A percentile compares a stretch with the other conserved stretches of the same genome.
Evolutionary conservation across 1,139 yeast genomes (phyloP).

Genomic region (Candida sanyaensis): DNA sequence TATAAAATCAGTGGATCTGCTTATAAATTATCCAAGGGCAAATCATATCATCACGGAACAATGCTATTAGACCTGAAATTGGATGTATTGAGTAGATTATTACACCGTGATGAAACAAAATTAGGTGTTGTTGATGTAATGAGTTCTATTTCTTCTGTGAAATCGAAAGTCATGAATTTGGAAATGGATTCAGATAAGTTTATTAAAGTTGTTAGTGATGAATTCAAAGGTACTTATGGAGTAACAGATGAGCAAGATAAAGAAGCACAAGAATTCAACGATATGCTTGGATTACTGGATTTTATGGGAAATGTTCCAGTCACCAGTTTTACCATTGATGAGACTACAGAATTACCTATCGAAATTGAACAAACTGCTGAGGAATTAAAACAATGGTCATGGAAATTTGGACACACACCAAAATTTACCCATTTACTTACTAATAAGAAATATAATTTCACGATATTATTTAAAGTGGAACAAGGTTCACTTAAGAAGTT

Average conservation of each 20-base stretch:
- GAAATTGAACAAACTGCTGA: constrained; percentile 46
- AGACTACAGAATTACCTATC: constrained; percentile 40
- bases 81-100: constrained; percentile 53
- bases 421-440: constrained; percentile 51
- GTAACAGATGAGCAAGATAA: constrained; percentile 10
- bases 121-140: constrained; percentile 55
- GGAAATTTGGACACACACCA: constrained; percentile 78
- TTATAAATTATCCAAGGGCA: constrained; percentile 78
- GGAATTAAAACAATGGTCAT: constrained; percentile 59
- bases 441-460: constrained; percentile 30
- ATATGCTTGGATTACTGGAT: constrained; percentile 36
- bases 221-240: constrained; percentile 45
- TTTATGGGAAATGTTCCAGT: constrained; percentile 24
- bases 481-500: constrained; percentile 31
- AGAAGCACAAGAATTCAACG: constrained; percentile 24
- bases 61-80: constrained; percentile 78
- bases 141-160: constrained; percentile 72
- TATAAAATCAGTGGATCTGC: constrained; percentile 89
- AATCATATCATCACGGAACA: constrained; percentile 94
- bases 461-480: constrained; percentile 42
- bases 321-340: constrained; percentile 23
- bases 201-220: constrained; percentile 43
- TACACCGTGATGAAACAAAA: constrained; percentile 48
- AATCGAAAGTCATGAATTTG: constrained; percentile 72
- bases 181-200: constrained; percentile 49